Conservation (phyloP, 805 yeast species). For the Ogataea siamensis region DNA sequence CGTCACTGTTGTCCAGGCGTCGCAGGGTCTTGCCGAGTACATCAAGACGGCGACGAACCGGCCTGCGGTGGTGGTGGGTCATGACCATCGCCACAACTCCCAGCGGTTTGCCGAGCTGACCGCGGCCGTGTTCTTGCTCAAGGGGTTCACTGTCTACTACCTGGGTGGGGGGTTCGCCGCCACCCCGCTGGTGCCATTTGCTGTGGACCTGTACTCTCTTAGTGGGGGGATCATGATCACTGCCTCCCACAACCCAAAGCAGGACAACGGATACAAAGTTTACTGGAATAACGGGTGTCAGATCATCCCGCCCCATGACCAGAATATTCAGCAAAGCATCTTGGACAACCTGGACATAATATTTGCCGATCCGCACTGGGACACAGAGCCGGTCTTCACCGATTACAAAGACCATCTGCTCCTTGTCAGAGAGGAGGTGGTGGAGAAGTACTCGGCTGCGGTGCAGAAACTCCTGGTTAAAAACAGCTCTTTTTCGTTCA, state of each 20-base stretch:
- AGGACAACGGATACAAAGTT: slow-evolving; percentile 92
- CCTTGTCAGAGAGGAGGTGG: slow-evolving; percentile 42
- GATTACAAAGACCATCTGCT: slow-evolving; percentile 29
- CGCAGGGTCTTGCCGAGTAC: slow-evolving; percentile 73
- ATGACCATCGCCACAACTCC: slow-evolving; percentile 88
- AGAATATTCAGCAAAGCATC: slow-evolving; percentile 64
- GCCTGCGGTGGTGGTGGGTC: slow-evolving; percentile 69
- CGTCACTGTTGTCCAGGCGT: slow-evolving; percentile 84
- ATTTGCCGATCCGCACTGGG: slow-evolving; percentile 39
- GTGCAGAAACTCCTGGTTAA: slow-evolving; percentile 35
- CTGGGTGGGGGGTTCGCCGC: slow-evolving; percentile 57
- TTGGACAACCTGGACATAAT: slow-evolving; percentile 61
- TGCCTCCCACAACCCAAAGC: slow-evolving; percentile 82
- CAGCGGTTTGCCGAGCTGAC: slow-evolving; percentile 74
- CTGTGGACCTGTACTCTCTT: slow-evolving; percentile 60
- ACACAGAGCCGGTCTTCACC: slow-evolving; percentile 32
- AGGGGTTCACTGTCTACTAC: slow-evolving; percentile 69
- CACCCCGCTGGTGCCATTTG: slow-evolving; percentile 92
- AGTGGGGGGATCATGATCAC: slow-evolving; percentile 90
- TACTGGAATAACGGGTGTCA: slow-evolving; percentile 94
- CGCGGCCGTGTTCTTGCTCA: slow-evolving; percentile 65
- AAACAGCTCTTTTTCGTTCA: slow-evolving; percentile 32
- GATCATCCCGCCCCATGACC: slow-evolving; percentile 89
- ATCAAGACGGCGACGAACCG: slow-evolving; percentile 34
- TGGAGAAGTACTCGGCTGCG: slow-evolving; percentile 40